phyloP scores from a whole-genome alignment of 2,329 filamentous ascomycete genomes.

The Xylariaceae sp. region DNA sequence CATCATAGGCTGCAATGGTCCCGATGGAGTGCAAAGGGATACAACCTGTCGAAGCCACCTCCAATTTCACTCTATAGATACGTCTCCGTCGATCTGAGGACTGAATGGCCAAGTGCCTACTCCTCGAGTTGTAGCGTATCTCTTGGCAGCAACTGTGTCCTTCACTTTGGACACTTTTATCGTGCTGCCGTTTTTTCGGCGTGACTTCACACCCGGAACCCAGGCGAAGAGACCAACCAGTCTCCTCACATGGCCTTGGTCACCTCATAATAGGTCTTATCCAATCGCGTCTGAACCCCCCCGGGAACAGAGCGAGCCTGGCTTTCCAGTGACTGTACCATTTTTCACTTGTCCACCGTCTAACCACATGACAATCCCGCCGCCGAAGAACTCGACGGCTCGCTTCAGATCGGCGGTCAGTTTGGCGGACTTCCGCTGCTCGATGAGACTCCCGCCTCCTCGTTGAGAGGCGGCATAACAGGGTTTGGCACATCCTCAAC shows the following conservation, averaged over 20 bases:
- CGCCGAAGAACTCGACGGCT: no score
- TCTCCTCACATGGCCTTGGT: neutral
- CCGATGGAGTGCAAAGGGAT: no score
- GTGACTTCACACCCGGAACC: neutral
- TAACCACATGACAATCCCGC: no score
- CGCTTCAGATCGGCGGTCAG: no score
- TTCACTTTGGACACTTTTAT: neutral
- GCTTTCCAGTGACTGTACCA: neutral
- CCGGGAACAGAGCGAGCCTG: neutral
- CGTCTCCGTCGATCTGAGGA: neutral
- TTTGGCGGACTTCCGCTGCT: no score
- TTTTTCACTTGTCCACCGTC: no score
- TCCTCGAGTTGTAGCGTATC: neutral
- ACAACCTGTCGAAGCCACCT: neutral
- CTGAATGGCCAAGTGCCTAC: neutral
- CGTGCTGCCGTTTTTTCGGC: neutral
- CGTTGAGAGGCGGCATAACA: no score
- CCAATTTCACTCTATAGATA: neutral
- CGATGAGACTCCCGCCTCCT: no score
- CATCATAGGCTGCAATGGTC: neutral
- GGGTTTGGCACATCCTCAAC: no score
- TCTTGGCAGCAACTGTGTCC: no score
- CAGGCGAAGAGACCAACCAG: neutral
- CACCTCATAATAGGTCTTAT: neutral
- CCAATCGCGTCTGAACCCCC: neutral